Conservation (phyloP, 805 yeast species). For the Lipomyces oligophaga region DNA sequence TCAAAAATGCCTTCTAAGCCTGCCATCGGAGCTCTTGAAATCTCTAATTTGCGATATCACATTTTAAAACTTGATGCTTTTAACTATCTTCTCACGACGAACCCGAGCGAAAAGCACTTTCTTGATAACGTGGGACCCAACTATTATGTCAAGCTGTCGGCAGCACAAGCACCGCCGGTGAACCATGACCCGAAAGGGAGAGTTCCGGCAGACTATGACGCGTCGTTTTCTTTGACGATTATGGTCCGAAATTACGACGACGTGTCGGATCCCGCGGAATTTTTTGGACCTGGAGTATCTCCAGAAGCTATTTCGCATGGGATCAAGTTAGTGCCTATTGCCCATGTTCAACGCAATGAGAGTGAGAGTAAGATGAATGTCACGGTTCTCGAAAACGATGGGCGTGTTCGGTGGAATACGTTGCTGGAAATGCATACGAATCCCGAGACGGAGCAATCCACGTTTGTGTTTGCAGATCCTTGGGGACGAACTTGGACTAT, state of each 20-base stretch:
- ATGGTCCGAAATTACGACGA: slow-evolving; percentile 20
- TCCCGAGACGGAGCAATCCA: slow-evolving; percentile 13
- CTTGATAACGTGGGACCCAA: slow-evolving; percentile 62
- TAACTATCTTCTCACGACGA: slow-evolving; percentile 61
- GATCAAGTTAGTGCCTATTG: slow-evolving; percentile 11
- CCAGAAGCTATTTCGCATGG: neutral
- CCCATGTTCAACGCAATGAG: slow-evolving; percentile 17
- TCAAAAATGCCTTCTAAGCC: too few relatives aligned
- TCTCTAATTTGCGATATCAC: slow-evolving; percentile 66
- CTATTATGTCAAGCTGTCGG: slow-evolving; percentile 47
- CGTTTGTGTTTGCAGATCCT: slow-evolving; percentile 20
- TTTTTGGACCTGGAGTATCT: too few relatives aligned
- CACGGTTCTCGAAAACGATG: slow-evolving; percentile 12
- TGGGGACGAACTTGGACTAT: slow-evolving; percentile 18
- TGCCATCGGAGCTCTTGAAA: too few relatives aligned
- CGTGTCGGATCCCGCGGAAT: slow-evolving; percentile 4
- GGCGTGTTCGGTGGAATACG: slow-evolving; percentile 12
- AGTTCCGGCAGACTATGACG: slow-evolving; percentile 3
- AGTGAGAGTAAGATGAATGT: slow-evolving; percentile 20
- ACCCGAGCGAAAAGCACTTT: slow-evolving; percentile 58
- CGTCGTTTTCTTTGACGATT: slow-evolving; percentile 15
- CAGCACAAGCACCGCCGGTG: neutral
- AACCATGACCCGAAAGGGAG: neutral
- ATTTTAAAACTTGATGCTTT: slow-evolving; percentile 48
- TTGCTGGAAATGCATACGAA: slow-evolving; percentile 8